phyloP scores from a whole-genome alignment of 1,284 basidiomycete species.

The Irpex lacteus region DNA sequence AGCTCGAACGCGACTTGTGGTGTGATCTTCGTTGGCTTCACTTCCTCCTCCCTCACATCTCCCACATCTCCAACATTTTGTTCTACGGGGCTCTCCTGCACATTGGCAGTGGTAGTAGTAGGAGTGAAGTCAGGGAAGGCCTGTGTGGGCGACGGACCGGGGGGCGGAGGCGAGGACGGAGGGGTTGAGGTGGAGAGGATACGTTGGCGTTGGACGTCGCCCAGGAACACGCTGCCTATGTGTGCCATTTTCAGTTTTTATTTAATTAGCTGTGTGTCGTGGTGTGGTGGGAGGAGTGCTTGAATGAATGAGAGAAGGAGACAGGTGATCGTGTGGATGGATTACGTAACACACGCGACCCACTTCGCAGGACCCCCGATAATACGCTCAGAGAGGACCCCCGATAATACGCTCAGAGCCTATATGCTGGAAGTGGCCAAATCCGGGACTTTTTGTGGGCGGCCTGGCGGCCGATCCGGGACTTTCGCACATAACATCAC shows the following conservation, averaged over 20 bases:
- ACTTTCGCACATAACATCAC: too few relatives aligned
- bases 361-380: too few relatives aligned
- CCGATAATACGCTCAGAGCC: too few relatives aligned
- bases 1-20: slow-evolving; percentile 68
- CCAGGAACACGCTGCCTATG: slow-evolving; percentile 74
- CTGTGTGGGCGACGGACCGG: slow-evolving; percentile 24
- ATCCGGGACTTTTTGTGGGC: too few relatives aligned
- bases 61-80: too few relatives aligned
- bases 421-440: too few relatives aligned
- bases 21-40: slow-evolving; percentile 34
- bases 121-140: not conserved
- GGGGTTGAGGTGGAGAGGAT: slow-evolving; percentile 60
- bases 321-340: not conserved
- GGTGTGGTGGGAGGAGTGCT: not conserved
- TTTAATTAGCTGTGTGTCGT: not conserved
- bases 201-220: slow-evolving; percentile 63
- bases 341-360: slow-evolving; percentile 15
- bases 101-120: too few relatives aligned
- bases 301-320: not conserved
- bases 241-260: not conserved
- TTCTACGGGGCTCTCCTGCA: too few relatives aligned
- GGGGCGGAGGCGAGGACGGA: slow-evolving; percentile 59
- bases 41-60: not conserved
- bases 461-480: too few relatives aligned
- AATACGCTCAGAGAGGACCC: too few relatives aligned